Base-by-base conservation (phyloP, 2,329 filamentous ascomycete genomes). In the Aspergillus sp. region DNA sequence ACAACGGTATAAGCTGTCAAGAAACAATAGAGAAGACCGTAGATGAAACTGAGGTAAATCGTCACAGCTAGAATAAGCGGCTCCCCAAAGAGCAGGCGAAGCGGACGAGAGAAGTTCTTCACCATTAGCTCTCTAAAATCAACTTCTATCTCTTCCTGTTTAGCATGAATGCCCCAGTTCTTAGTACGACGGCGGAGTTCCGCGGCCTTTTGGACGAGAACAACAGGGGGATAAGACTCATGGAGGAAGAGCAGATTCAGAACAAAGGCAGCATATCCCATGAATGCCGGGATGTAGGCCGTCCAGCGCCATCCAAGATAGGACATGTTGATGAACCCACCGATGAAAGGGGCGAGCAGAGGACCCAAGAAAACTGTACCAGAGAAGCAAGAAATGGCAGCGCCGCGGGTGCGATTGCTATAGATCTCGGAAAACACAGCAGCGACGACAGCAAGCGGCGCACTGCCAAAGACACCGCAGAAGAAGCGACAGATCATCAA, bases 131-230 rank as follows among this genome's bases (percentile, higher is more conserved):
- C 77, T 5, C 69, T 68, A 54, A 81, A 70, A 56, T 81, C 77
- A 38, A 81, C 71, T 63, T 81, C 79, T 53, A 81, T 77, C 66
- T 81, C 79, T 61, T 81, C 79, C 60, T 74, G 72, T 58, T 80
- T 81, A 5, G 82, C 82, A 63, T 84, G 82, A 48, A 84, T 83
- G 4, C 81, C 82, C 81, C 82, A 84, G 61, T 84, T 84, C 62
- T 78, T 76, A 1, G 81, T 84, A n/a, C 77, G 63, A 13, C 81
- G 74, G 30, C 82, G 73, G 2, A 84, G 68, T 54, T 83, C 79
- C 0, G 75, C 65, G 3, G 82, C 82, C 62, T 84, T 85, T 50
- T 71, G 65, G 22, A 83, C 76, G 2, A 84, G 72, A 7, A 84
- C 77, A 0, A 82, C 74, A 0, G 81, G 82, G 0, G 80, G 76